Conservation (phyloP, 495 filamentous ascomycete genomes). For the Glonium stellatum region DNA sequence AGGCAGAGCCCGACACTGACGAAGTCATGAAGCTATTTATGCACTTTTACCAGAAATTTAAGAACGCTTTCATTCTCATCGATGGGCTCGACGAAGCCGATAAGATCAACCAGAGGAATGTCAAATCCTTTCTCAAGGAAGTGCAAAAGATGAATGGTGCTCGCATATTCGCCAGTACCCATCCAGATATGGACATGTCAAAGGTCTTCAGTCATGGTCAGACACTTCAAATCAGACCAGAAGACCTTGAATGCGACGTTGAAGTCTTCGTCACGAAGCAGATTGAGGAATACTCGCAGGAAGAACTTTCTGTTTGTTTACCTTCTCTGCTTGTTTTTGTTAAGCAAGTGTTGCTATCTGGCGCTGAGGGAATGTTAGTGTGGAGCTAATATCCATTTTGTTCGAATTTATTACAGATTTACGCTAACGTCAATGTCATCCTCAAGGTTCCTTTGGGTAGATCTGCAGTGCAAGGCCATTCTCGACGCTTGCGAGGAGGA, state of each 20-base stretch:
- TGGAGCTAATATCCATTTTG: constrained; percentile 5
- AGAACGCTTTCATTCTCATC: constrained; percentile 23
- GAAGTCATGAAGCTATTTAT: constrained; percentile 7
- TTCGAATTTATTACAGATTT: not conserved
- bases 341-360: constrained; percentile 16
- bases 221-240: constrained; percentile 14
- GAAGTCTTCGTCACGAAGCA: constrained; percentile 10
- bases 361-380: constrained; percentile 22
- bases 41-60: constrained; percentile 11
- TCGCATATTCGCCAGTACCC: constrained; percentile 23
- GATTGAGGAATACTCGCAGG: constrained; percentile 12
- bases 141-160: constrained; percentile 18
- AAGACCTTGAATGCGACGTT: constrained; percentile 15
- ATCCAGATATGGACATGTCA: constrained; percentile 21
- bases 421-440: constrained; percentile 2
- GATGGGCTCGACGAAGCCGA: constrained; percentile 29
- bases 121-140: constrained; percentile 16
- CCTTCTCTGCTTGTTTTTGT: constrained; percentile 17
- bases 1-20: constrained; percentile 10
- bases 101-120: constrained; percentile 13
- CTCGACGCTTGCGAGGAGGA: constrained; percentile 25
- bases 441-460: constrained; percentile 35
- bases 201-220: constrained; percentile 10
- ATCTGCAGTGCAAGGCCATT: constrained; percentile 30
- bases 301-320: constrained; percentile 16